phyloP scores from a whole-genome alignment of 2,329 filamentous ascomycete genomes.

The Didymella sp. region DNA sequence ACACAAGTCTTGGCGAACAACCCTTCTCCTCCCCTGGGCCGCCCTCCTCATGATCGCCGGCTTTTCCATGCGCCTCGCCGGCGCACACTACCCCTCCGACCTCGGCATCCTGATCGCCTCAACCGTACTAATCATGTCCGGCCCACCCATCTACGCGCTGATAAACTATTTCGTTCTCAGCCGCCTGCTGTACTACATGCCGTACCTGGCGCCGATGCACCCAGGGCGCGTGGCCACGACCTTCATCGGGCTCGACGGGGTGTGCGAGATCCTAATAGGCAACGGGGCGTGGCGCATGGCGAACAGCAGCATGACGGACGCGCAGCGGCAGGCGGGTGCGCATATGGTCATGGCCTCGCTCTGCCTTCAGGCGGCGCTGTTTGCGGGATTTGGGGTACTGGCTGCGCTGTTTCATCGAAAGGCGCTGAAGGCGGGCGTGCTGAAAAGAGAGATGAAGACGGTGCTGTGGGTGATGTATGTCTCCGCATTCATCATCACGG shows the following conservation, averaged over 20 bases:
- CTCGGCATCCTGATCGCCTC: slow-evolving; percentile 51
- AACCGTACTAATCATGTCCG: slow-evolving; percentile 50
- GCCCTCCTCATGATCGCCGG: slow-evolving; percentile 63
- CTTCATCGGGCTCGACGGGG: slow-evolving; percentile 61
- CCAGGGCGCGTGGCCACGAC: slow-evolving; percentile 66
- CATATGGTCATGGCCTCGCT: slow-evolving; percentile 59
- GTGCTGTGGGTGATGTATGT: slow-evolving; percentile 58
- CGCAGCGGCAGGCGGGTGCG: slow-evolving; percentile 52
- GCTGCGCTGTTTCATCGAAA: slow-evolving; percentile 56
- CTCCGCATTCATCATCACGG: slow-evolving; percentile 56
- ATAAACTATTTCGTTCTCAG: slow-evolving; percentile 69
- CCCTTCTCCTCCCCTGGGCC: slow-evolving; percentile 62
- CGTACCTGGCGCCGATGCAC: slow-evolving; percentile 65
- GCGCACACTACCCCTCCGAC: slow-evolving; percentile 59
- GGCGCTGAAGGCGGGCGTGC: slow-evolving; percentile 48
- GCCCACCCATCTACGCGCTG: slow-evolving; percentile 64
- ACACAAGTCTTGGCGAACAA: slow-evolving; percentile 65
- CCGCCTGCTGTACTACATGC: slow-evolving; percentile 67
- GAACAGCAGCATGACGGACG: slow-evolving; percentile 47
- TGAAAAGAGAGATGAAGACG: slow-evolving; percentile 54
- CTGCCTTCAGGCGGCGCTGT: slow-evolving; percentile 59
- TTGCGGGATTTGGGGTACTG: slow-evolving; percentile 58
- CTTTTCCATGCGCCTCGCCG: slow-evolving; percentile 62
- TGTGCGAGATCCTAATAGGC: slow-evolving; percentile 60
- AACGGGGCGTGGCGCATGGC: slow-evolving; percentile 59